These are phyloP conservation scores for Orbilia brochopaga DNA, from an alignment of 2,329 filamentous ascomycete species.

Conservation along the genomic window DNA sequence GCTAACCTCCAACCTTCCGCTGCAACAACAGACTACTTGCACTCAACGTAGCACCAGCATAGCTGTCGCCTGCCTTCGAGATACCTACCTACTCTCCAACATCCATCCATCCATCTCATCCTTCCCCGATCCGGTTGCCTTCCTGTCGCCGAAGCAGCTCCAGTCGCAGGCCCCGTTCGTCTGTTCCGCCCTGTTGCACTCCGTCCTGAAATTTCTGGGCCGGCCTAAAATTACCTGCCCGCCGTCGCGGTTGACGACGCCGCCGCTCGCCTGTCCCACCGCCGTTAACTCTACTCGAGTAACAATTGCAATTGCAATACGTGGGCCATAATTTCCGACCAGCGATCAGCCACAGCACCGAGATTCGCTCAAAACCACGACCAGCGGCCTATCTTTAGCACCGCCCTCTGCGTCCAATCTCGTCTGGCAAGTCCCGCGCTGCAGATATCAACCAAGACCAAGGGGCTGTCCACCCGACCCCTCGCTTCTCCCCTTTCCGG, in stretches of 20 bases:
- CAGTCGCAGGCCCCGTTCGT: too few species aligned
- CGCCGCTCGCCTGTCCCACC: conserved; percentile 15
- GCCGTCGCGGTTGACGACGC: conserved; percentile 5
- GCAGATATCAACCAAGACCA: conserved; percentile 12
- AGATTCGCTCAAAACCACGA: conserved; percentile 30
- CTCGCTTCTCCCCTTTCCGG: conserved; percentile 1
- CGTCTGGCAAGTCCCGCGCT: conserved; percentile 33
- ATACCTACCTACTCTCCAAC: too few species aligned
- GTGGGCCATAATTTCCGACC: conserved; percentile 48
- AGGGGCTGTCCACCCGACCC: background rate
- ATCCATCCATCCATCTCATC: too few species aligned
- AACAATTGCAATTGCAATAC: too few species aligned
- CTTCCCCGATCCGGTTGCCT: too few species aligned
- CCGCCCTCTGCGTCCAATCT: conserved; percentile 22
- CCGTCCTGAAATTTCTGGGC: too few species aligned
- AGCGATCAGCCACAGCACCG: conserved; percentile 33
- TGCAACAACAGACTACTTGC: too few species aligned
- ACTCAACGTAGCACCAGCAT: too few species aligned
- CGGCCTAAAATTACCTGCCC: background rate
- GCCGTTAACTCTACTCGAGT: conserved; percentile 9
- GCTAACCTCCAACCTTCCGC: too few species aligned
- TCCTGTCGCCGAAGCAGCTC: too few species aligned
- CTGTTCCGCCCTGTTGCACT: too few species aligned
- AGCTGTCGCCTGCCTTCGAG: too few species aligned
- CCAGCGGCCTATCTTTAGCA: conserved; percentile 35